Conservation (phyloP, 202 grass and related monocot species). For the Elaeis oleifera region DNA sequence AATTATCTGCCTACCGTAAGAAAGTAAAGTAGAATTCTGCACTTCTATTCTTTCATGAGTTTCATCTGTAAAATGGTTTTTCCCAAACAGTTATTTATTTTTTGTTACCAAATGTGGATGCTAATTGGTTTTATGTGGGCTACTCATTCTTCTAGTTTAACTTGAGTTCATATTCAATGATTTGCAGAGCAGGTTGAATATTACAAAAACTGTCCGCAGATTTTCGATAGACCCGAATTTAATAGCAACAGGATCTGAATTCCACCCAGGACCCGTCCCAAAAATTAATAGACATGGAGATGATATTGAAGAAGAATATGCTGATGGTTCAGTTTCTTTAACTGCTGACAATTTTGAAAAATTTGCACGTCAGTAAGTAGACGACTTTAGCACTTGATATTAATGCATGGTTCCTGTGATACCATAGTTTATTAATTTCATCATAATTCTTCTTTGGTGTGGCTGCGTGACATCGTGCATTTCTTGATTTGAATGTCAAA, state of each 20-base stretch:
- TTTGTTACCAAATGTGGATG: no score
- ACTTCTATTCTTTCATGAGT: no score
- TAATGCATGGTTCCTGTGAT: no score
- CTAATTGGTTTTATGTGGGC: conserved; percentile 7
- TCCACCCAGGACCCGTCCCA: conserved; percentile 81
- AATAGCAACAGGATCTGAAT: conserved; percentile 84
- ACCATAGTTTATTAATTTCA: no score
- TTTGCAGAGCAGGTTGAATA: conserved; percentile 97
- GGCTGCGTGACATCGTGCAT: no score
- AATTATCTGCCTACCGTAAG: no score
- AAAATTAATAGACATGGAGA: conserved; percentile 81
- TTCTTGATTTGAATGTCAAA: no score
- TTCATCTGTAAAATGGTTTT: no score
- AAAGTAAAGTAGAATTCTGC: no score
- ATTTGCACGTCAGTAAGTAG: conserved; percentile 71
- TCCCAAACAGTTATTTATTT: no score
- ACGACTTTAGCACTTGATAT: no score
- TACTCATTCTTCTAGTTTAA: conserved; percentile 11
- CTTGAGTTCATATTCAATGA: conserved; percentile 28
- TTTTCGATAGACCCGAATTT: conserved; percentile 93
- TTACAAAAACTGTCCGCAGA: conserved; percentile 92
- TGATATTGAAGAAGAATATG: conserved; percentile 55
- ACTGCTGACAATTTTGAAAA: conserved; percentile 70
- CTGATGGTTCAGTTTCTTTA: conserved; percentile 62
- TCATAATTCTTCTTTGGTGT: no score